These are phyloP conservation scores for Magnolia officinalis DNA, from an alignment of 164 flowering plant species.

Conservation along the genomic window DNA sequence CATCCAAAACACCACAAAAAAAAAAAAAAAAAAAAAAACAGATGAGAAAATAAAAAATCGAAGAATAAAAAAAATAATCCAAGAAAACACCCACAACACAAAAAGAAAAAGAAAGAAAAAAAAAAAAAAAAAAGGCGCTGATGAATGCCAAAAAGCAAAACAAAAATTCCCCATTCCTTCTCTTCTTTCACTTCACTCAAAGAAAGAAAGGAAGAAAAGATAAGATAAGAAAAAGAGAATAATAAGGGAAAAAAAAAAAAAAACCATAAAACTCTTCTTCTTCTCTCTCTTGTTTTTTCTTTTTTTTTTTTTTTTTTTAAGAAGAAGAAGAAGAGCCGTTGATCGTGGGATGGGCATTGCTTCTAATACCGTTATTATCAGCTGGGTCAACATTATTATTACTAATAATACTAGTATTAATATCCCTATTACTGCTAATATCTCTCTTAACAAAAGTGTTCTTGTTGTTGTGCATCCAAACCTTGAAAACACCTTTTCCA, in stretches of 20 bases:
- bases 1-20: too few relatives aligned
- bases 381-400: background rate
- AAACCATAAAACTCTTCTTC: background rate
- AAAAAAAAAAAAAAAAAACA: too few relatives aligned
- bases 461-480: conserved; percentile 92
- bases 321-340: conserved; percentile 46
- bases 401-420: background rate
- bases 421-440: background rate
- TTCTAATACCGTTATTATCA: background rate
- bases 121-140: background rate
- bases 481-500: conserved; percentile 52
- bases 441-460: conserved; percentile 34
- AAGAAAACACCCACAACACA: too few relatives aligned
- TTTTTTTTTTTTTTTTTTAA: background rate
- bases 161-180: too few relatives aligned
- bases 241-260: background rate
- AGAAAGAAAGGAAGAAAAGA: background rate
- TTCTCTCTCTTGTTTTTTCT: background rate
- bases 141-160: too few relatives aligned
- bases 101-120: too few relatives aligned
- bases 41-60: too few relatives aligned
- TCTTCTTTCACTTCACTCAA: too few relatives aligned
- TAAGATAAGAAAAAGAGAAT: background rate
- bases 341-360: conserved; percentile 15
- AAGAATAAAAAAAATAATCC: too few relatives aligned